Base-by-base conservation (phyloP, 768 basidiomycete genomes). In the Terana coerulea region DNA sequence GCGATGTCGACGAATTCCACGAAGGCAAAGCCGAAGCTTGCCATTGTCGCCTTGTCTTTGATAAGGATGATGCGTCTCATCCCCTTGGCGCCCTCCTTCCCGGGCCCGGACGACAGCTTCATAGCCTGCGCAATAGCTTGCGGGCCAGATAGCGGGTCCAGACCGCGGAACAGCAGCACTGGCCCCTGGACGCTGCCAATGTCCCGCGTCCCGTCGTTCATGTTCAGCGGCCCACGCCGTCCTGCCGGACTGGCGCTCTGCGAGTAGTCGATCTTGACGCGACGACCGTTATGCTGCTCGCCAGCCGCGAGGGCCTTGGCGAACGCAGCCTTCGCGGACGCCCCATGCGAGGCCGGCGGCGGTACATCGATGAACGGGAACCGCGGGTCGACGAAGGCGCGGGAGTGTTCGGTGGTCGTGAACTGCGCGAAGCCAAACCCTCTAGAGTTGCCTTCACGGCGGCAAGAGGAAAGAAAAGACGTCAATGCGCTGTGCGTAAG, bases 351-450 rank as follows among this genome's bases (percentile, higher is more conserved):
- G 43, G 89, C 89, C 14, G 90, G 84, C 11, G 92, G 91, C n/a
- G 92, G 91, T 54, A 98, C 84, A 72, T 90, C 83, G 24, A 98
- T 81, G 68, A 92, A 92, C 2, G 93, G 95, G 65, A 88, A 97
- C 44, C 86, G 78, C 33, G 91, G 88, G 58, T 91, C 86, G 66
- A 99, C 86, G 66, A 98, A 98, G 11, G 88, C 83, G 48, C 87
- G 83, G 17, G 97, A 95, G 52, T 91, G 90, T 60, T 91, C 90
- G 51, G 87, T 76, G 58, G 77, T 84, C 36, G 86, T 72, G 68
- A 99, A 99, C 71, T 93, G 90, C 61, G 92, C 95, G 69, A 99
- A 99, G 52, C 94, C 97, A 66, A 98, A 98, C 64, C 91, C 89
- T 72, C 95, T 95, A 49, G 95, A 95, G 56, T 78, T 72, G 84